Base-by-base conservation (phyloP, 495 filamentous ascomycete genomes). In the Achaetomiella virescens region DNA sequence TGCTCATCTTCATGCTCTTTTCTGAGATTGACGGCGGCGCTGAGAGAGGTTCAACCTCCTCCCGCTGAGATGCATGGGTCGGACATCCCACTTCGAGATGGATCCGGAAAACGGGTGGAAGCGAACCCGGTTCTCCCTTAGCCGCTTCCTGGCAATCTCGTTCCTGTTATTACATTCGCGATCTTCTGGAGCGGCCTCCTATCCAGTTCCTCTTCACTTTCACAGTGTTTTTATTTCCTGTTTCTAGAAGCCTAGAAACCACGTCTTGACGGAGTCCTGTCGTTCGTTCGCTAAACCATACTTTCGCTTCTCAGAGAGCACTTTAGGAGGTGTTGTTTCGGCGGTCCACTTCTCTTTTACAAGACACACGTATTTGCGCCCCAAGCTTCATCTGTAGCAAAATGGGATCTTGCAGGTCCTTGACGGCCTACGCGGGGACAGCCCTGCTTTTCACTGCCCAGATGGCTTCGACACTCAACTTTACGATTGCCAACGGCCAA, bases 401-500 rank as follows among this genome's bases (percentile, higher is more conserved):
- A 0, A 57, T 52, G 55, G 22, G 40, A 1, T 15, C 18, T 6
- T 38, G 29, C 46, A 52, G 20, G 14, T 40, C 31, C 22, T 21
- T 57, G 1, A 6, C 29, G 21, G 6, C 37, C 8, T 50, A 25
- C 40, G 53, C 17, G 8, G 38, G 46, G 5, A 37, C 47, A 27
- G 55, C 55, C 31, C 51, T 55, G 14, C 59, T 54, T 54, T 55
- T 59, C 44, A 18, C 56, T 25, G 55, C 61, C 20, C 50, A 40
- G 9, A 20, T 42, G 6, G 38, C 48, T 12, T 52, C 51, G n/a
- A 68, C 70, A 2, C 57, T 66, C 25, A 63, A 75, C 62, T 80
- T 84, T 53, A 78, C 74, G 15, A 71, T 81, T 31, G 69, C 82
- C 9, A 78, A 77, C 45, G 82, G 83, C 27, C 82, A 85, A 61